Conservation (phyloP, 1,139 yeast genomes). For the Debaryomyces sp. region DNA sequence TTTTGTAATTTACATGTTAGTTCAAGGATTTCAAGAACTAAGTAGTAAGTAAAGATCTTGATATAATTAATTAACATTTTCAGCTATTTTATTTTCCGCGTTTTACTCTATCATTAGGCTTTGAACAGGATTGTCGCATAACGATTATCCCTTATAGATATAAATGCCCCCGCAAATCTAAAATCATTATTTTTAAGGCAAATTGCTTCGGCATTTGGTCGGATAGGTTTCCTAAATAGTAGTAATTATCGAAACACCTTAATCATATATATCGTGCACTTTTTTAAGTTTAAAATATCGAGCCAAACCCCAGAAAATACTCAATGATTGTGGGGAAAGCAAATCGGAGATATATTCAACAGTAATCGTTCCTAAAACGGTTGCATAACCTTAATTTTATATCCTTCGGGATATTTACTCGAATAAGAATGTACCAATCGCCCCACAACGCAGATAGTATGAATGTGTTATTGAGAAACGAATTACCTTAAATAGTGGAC, state of each 20-base stretch:
- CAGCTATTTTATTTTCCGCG: too few relatives aligned
- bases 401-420: background rate
- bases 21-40: too few relatives aligned
- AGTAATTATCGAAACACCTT: background rate
- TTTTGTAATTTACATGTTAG: too few relatives aligned
- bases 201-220: background rate
- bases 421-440: background rate
- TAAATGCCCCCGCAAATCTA: too few relatives aligned
- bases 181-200: background rate
- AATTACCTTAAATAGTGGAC: background rate
- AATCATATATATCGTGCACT: too few relatives aligned
- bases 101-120: too few relatives aligned
- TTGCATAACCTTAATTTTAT: background rate
- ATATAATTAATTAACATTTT: too few relatives aligned
- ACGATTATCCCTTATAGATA: too few relatives aligned
- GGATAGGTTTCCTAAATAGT: background rate
- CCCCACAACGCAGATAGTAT: background rate
- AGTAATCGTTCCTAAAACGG: background rate
- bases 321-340: background rate
- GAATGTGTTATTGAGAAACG: background rate
- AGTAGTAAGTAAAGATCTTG: too few relatives aligned
- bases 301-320: background rate
- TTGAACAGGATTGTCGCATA: too few relatives aligned
- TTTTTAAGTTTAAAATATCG: too few relatives aligned
- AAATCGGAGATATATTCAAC: background rate